Base-by-base conservation (phyloP, 495 filamentous ascomycete species). In the Mytilinidion resinicola region DNA sequence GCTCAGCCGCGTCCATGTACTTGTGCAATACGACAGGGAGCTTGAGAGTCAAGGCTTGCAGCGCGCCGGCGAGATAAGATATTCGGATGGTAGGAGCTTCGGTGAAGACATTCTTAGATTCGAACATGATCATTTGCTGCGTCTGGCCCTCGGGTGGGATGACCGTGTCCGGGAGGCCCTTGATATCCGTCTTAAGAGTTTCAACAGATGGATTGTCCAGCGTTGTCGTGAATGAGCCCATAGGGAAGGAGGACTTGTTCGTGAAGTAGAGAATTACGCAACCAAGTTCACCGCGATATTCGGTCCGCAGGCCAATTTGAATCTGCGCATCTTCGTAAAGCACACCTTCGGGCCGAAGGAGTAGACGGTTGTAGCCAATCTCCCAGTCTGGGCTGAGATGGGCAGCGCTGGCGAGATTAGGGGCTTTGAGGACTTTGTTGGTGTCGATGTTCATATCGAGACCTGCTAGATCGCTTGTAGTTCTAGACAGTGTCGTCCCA, bases 341-440 rank as follows among this genome's bases (percentile, higher is more conserved):
- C 9, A 97, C 80, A 37, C 93, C 95, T 70, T 96, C 91, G 0
- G 85, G 72, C 14, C 78, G 76, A 61, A 95, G 82, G 47, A 95
- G 82, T 3, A 97, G 78, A 48, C 85, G 80, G 67, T 91, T 89
- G 76, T 91, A 99, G 15, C 95, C 95, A 62, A 84, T 74, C 57
- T 96, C 87, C 95, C 95, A 97, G 43, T 93, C 89, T 4, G 95
- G 93, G 38, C 88, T 92, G 43, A 98, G 76, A 74, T 97, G 93
- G 5, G 90, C 89, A 3, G 91, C 86, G 60, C 88, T 91, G 48
- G 95, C 95, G 52, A 97, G 80, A 69, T 98, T 98, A 3, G 86
- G 86, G 1, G 78, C 68, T 41, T 83, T 76, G 50, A 84, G 82
- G 54, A 84, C 69, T 19, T 78, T 77, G 60, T 81, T 81, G 61